Base-by-base conservation (phyloP, 1,284 basidiomycete species). In the Xanthoconium separans region DNA sequence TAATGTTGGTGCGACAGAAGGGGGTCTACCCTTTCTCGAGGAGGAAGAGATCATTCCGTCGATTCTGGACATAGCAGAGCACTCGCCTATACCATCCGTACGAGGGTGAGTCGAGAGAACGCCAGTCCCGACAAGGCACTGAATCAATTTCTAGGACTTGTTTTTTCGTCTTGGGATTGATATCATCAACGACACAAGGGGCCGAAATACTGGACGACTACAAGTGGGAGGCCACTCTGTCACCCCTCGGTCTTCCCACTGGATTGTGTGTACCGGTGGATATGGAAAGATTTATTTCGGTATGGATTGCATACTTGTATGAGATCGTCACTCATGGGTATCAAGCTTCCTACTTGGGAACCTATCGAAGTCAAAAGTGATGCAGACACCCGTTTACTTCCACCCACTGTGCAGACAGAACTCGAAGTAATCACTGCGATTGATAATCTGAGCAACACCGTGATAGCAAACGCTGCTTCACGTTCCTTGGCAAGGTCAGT, bases 381-480 rank as follows among this genome's bases (percentile, higher is more conserved):
- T 46, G 71, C 73, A 24, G 77, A 81, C 52, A 72, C 60, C 59
- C 83, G 80, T 8, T 70, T 91, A 20, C 75, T 85, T 54, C 84
- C 87, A 8, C 83, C 89, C 4, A 81, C 84, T 2, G 77, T 81
- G 2, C 84, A 88, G 52, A 75, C 84, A 41, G 94, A 98, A 64
- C 78, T 86, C n/a, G 91, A 96, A 61, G 88, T 95, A 33, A 81
- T 96, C 64, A 87, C 87, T 6, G 88, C 93, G 10, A 91, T 99
- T 47, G 89, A 95, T 62, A 98, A 98, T 67, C 77, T 99, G 39
- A 89, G 93, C 44, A 99, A 99, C 65, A 93, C 95, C 24, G 95
- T 99, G 50, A 89, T 99, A 52, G 95, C 95, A 4, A 95, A 95
- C 60, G 84, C 90, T 22, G 93, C 95, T 4, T 97, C 95, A 30